Evolutionary conservation across 805 yeast genomes (phyloP).

Genomic region (Ogataea nonfermentans): DNA sequence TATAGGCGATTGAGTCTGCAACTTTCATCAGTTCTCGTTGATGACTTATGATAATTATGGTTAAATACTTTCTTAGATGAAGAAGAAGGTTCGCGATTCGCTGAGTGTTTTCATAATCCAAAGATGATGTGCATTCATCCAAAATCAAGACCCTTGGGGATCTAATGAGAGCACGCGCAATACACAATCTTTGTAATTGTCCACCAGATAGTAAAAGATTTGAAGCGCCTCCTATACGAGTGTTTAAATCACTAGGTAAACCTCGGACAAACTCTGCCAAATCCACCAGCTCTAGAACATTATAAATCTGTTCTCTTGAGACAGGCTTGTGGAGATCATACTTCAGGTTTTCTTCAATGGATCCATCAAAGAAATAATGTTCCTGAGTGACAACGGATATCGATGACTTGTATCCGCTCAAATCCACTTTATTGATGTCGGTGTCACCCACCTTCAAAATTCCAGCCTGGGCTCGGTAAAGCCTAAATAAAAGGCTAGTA

Average conservation of each 20-base stretch:
- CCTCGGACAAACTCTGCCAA: conserved; percentile 52
- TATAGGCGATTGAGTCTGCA: conserved; percentile 49
- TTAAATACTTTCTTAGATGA: conserved; percentile 31
- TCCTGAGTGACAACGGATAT: conserved; percentile 76
- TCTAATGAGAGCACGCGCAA: conserved; percentile 77
- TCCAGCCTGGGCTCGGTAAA: conserved; percentile 41
- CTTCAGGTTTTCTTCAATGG: conserved; percentile 65
- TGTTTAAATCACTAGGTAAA: conserved; percentile 57
- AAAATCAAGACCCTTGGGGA: conserved; percentile 64
- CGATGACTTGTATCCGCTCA: conserved; percentile 46
- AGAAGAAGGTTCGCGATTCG: conserved; percentile 50
- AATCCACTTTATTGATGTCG: conserved; percentile 46
- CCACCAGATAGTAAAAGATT: conserved; percentile 74
- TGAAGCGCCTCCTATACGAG: conserved; percentile 52
- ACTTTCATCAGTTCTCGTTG: conserved; percentile 60
- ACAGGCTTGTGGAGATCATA: conserved; percentile 48
- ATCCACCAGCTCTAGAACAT: conserved; percentile 45
- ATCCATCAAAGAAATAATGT: conserved; percentile 68
- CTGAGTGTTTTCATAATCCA: conserved; percentile 63
- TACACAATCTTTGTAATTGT: conserved; percentile 79
- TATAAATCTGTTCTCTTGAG: conserved; percentile 33
- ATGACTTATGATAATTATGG: conserved; percentile 72
- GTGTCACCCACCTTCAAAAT: conserved; percentile 44
- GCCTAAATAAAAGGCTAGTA: conserved; percentile 50
- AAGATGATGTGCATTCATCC: conserved; percentile 89